Percentiles rank a stretch among this genome's conserved stretches.
These are phyloP conservation scores for Candida maltosa DNA, from an alignment of 805 yeast genomes.

Conservation along the genomic window DNA sequence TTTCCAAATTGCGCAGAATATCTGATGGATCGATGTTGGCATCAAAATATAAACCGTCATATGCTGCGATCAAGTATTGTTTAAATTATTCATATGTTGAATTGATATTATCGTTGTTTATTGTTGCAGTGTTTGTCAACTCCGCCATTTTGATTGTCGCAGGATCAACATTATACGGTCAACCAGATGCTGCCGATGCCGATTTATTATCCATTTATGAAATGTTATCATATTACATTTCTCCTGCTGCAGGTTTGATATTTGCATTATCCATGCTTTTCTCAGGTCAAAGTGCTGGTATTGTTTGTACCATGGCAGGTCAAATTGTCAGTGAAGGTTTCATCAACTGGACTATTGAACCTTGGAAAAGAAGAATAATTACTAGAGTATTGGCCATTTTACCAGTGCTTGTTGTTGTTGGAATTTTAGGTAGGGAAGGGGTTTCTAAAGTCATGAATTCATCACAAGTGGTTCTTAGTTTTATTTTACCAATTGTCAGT, in stretches of 20 bases:
- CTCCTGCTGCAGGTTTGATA: constrained; percentile 43
- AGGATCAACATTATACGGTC: constrained; percentile 37
- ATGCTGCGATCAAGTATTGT: constrained; percentile 39
- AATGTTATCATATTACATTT: constrained; percentile 40
- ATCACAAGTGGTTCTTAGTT: constrained; percentile 43
- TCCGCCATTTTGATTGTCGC: constrained; percentile 45
- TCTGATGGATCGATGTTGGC: constrained; percentile 28
- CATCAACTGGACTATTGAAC: constrained; percentile 41
- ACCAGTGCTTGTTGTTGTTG: constrained; percentile 38
- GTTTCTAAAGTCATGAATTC: constrained; percentile 43
- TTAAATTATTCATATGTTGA: constrained; percentile 38
- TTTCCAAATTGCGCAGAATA: constrained; percentile 10
- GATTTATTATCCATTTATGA: constrained; percentile 43
- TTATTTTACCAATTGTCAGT: constrained; percentile 40
- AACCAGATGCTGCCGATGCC: constrained; percentile 45
- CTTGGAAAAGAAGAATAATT: constrained; percentile 41
- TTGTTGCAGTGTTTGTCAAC: constrained; percentile 44
- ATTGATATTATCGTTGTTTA: constrained; percentile 36
- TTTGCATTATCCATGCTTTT: constrained; percentile 46
- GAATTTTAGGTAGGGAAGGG: constrained; percentile 40
- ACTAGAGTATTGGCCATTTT: constrained; percentile 41
- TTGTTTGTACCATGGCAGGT: constrained; percentile 48
- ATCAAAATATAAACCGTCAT: constrained; percentile 38
- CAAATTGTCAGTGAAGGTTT: constrained; percentile 45
- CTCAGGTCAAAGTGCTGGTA: constrained; percentile 47